phyloP scores from a whole-genome alignment of 2,329 filamentous ascomycete species.

The Colletotrichum australisinense region DNA sequence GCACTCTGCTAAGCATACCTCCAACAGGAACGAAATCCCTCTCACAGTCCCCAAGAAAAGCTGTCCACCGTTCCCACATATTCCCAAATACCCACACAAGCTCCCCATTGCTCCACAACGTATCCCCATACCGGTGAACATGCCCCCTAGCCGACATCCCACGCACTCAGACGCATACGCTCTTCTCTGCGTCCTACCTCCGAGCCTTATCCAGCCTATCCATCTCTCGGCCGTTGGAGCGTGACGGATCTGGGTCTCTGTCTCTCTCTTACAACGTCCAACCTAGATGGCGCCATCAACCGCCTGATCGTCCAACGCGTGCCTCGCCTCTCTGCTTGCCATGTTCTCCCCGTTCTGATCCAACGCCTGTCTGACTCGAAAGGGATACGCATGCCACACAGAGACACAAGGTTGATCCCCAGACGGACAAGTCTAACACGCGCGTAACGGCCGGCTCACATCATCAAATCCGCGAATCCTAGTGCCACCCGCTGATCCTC shows the following conservation, averaged over 20 bases:
- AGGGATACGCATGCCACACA: neutral
- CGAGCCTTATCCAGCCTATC: neutral
- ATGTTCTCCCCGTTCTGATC: neutral
- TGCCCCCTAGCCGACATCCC: neutral
- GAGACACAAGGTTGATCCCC: neutral
- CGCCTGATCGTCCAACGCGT: conserved; percentile 9
- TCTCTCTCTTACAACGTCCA: conserved; percentile 7
- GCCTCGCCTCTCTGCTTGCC: neutral
- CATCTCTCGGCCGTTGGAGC: neutral
- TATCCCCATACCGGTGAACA: neutral
- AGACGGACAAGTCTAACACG: neutral
- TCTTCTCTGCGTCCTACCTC: neutral
- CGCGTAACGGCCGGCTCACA: neutral
- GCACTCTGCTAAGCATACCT: neutral
- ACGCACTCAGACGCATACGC: neutral
- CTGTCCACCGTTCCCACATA: neutral
- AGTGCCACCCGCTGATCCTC: neutral
- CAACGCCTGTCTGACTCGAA: neutral
- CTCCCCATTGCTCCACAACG: neutral
- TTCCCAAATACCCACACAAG: neutral
- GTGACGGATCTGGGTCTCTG: neutral
- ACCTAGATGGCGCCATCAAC: conserved; percentile 19
- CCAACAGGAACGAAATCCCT: neutral
- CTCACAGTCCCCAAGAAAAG: neutral
- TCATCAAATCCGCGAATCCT: neutral